Conservation (phyloP, 257 asterid genomes). For the Solanum pimpinellifolium region DNA sequence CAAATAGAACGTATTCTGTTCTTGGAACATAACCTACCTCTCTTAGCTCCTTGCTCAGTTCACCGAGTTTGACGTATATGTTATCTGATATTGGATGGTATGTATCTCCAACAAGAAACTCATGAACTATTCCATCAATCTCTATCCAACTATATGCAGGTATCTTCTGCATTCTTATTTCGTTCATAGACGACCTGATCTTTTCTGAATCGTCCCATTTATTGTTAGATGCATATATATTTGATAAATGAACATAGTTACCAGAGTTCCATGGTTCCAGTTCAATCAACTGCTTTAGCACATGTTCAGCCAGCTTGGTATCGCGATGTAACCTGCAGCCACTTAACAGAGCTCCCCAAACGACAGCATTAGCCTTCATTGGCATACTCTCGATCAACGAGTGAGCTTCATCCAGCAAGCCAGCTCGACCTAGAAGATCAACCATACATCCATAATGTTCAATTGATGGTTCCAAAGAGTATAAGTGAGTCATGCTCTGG, state of each 20-base stretch:
- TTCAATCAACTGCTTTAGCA: constrained; percentile 22
- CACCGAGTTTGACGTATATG: constrained; percentile 23
- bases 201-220: constrained; percentile 28
- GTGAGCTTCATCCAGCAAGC: constrained; percentile 26
- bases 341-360: constrained; percentile 41
- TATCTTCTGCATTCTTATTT: constrained; percentile 18
- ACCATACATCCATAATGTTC: constrained; percentile 48
- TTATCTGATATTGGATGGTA: constrained; percentile 23
- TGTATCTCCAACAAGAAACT: constrained; percentile 35
- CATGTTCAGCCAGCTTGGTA: constrained; percentile 32
- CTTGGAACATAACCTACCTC: constrained; percentile 24
- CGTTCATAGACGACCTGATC: constrained; percentile 17
- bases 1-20: constrained; percentile 33
- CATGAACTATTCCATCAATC: constrained; percentile 28
- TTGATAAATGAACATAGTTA: constrained; percentile 28
- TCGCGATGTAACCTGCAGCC: constrained; percentile 40
- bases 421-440: constrained; percentile 42
- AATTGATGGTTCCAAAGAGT: constrained; percentile 11
- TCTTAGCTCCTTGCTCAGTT: constrained; percentile 17
- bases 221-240: constrained; percentile 24
- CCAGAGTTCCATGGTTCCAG: constrained; percentile 37
- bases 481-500: constrained; percentile 11
- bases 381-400: constrained; percentile 25
- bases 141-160: constrained; percentile 42
- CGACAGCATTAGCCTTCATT: constrained; percentile 26